These are phyloP conservation scores for Neocallimastix lanati DNA, from an alignment of 192 early-diverging fungal species.

Conservation along the genomic window DNA sequence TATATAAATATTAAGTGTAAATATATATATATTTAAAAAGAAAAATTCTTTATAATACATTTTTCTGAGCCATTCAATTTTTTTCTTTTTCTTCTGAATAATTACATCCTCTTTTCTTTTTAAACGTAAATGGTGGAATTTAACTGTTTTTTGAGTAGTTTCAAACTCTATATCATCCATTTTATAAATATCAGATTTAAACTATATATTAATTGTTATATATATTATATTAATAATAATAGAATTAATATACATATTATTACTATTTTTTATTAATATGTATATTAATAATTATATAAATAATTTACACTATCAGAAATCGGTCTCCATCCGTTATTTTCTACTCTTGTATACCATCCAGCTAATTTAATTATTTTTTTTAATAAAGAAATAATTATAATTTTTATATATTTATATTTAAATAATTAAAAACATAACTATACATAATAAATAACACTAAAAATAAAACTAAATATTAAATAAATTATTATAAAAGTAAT, in stretches of 20 bases:
- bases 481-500: neutral
- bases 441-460: too few relatives aligned
- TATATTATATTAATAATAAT: too few relatives aligned
- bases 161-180: neutral
- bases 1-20: too few relatives aligned
- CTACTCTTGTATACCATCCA: slow-evolving; percentile 32
- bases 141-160: slow-evolving; percentile 7
- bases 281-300: too few relatives aligned
- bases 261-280: too few relatives aligned
- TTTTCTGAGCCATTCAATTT: slow-evolving; percentile 30
- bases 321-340: slow-evolving; percentile 42
- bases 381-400: neutral
- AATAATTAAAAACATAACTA: too few relatives aligned
- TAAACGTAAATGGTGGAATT: slow-evolving; percentile 23
- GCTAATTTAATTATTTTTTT: neutral
- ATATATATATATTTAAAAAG: too few relatives aligned
- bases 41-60: slow-evolving; percentile 17
- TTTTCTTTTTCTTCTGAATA: slow-evolving; percentile 11
- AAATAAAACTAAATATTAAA: too few relatives aligned
- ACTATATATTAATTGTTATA: neutral
- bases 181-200: neutral
- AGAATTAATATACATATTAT: too few relatives aligned
- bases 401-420: too few relatives aligned
- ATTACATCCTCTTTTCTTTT: slow-evolving; percentile 20
- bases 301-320: slow-evolving; percentile 21